Evolutionary conservation across 139 green algal species (phyloP).

Genomic region (Picochlorum sp.): DNA sequence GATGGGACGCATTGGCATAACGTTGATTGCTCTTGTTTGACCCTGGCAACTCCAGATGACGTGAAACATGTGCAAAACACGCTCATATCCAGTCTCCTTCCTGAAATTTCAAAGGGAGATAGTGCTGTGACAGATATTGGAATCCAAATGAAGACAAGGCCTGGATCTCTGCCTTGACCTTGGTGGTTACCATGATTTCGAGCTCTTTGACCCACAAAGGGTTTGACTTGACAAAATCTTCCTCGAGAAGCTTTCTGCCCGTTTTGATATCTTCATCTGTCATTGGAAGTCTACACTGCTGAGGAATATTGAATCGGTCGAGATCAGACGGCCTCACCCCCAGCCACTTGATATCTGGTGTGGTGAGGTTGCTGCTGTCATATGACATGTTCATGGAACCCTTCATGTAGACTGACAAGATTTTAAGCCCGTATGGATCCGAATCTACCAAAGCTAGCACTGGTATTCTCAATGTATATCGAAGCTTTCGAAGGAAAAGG

Average conservation of each 20-base stretch:
- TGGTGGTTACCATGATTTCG: constrained; percentile 85
- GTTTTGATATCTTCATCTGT: constrained; percentile 85
- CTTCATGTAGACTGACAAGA: constrained; percentile 94
- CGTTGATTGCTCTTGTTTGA: neutral
- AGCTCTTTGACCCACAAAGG: constrained; percentile 90
- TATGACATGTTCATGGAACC: constrained; percentile 82
- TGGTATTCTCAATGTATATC: constrained; percentile 74
- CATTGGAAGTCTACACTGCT: constrained; percentile 91
- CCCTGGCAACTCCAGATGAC: neutral
- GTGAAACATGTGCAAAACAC: too few species aligned
- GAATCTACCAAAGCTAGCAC: constrained; percentile 90
- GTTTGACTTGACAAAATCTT: constrained; percentile 90
- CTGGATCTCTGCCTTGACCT: constrained; percentile 96
- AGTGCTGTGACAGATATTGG: constrained; percentile 74
- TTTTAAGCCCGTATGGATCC: constrained; percentile 96
- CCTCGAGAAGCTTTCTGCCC: constrained; percentile 77
- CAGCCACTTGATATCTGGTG: constrained; percentile 85
- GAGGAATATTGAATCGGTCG: constrained; percentile 83
- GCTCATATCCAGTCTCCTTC: constrained; percentile 30
- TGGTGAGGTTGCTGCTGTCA: constrained; percentile 85
- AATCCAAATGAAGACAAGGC: constrained; percentile 89
- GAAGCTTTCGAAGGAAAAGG: constrained; percentile 83
- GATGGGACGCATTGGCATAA: neutral
- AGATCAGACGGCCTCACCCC: constrained; percentile 83
- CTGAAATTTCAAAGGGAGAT: constrained; percentile 84